A percentile compares a stretch with the other conserved stretches of the same genome.
phyloP scores from a whole-genome alignment of 345 rosid species.

The Erysimum cheiranthoides region DNA sequence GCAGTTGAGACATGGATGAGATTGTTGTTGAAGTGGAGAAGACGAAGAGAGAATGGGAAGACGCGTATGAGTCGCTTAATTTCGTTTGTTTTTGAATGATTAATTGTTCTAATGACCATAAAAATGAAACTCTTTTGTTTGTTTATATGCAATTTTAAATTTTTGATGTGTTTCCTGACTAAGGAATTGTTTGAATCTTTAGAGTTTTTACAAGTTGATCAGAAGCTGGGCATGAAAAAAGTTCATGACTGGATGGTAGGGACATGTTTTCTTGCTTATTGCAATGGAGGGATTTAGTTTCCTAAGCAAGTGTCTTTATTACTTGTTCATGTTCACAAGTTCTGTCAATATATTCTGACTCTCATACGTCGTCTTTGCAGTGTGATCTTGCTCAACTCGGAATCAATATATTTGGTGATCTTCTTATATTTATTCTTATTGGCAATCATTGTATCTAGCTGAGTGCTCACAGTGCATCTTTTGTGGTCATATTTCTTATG shows the following conservation, averaged over 20 bases:
- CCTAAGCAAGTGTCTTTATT: background rate
- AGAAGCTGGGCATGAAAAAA: constrained; percentile 99
- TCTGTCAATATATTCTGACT: constrained; percentile 35
- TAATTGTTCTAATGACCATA: too few species aligned
- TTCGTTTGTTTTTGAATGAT: background rate
- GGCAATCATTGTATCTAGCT: too few species aligned
- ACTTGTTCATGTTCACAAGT: constrained; percentile 9
- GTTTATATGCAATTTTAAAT: background rate
- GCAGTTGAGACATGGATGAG: constrained; percentile 63
- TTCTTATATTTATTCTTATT: background rate
- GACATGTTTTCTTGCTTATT: too few species aligned
- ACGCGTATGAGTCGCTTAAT: constrained; percentile 49
- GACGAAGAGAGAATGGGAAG: constrained; percentile 89
- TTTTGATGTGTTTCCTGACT: background rate
- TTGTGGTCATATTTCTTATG: constrained; percentile 74
- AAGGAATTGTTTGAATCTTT: background rate
- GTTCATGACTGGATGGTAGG: constrained; percentile 98
- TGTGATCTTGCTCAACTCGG: constrained; percentile 94
- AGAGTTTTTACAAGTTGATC: constrained; percentile 88
- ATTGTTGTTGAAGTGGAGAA: constrained; percentile 83
- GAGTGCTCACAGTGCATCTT: too few species aligned
- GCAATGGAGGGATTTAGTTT: too few species aligned
- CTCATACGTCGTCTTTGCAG: constrained; percentile 53
- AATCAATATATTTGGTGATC: constrained; percentile 87
- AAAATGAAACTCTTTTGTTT: background rate